phyloP scores from a whole-genome alignment of 2,329 filamentous ascomycete genomes.

The Trichoderma cornu-damae region DNA sequence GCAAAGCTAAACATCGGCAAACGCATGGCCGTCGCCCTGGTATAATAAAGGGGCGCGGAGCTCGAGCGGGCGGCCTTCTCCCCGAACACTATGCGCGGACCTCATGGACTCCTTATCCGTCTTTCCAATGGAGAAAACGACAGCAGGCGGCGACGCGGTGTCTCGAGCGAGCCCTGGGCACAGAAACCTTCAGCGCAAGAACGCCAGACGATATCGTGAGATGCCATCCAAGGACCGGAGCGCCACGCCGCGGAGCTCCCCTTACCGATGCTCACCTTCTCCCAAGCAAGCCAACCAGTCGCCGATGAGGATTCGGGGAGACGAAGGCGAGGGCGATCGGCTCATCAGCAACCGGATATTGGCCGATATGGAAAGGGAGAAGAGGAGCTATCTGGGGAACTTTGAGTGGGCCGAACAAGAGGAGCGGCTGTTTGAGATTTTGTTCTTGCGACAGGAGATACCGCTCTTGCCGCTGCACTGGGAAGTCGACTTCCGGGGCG shows the following conservation, averaged over 20 bases:
- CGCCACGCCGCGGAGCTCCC: not conserved
- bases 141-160: not conserved
- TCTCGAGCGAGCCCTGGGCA: not conserved
- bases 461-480: conserved; percentile 39
- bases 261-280: not conserved
- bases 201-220: not conserved
- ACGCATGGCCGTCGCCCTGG: not conserved
- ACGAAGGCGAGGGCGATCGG: not conserved
- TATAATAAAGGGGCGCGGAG: not conserved
- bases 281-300: not conserved
- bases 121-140: not conserved
- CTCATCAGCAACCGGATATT: not conserved
- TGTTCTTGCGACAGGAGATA: conserved; percentile 39
- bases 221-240: not conserved
- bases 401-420: conserved; percentile 50
- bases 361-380: conserved; percentile 42
- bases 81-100: not conserved
- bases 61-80: not conserved
- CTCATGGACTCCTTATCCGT: not conserved
- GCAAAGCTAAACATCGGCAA: not conserved
- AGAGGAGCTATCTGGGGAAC: conserved; percentile 38
- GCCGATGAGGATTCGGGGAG: not conserved
- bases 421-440: conserved; percentile 39
- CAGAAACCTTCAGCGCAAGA: not conserved
- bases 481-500: conserved; percentile 37